Base-by-base conservation (phyloP, 2,329 filamentous ascomycete genomes). In the Claviceps arundinis region DNA sequence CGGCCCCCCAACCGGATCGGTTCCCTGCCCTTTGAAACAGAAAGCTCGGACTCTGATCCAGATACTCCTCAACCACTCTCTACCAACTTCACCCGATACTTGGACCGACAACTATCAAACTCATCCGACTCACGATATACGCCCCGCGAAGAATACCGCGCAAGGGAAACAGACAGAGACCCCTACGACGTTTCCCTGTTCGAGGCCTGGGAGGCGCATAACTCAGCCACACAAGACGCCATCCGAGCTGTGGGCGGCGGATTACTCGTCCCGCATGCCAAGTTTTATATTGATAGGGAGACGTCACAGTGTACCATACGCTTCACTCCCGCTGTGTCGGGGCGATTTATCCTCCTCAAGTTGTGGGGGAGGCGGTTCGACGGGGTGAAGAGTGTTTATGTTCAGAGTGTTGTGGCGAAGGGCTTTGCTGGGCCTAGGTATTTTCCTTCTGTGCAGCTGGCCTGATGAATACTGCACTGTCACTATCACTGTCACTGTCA, bases 361-460 rank as follows among this genome's bases (percentile, higher is more conserved):
- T 80, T 96, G 65, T 96, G 89, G 87, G 89, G 84, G 60, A 85
- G 86, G 2, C 79, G 80, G 54, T 77, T 81, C 26, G 80, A 83
- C 47, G 74, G 78, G 4, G 60, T 64, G 5, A 73, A 73, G 54
- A 95, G 94, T 61, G 94, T 96, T 57, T 89, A 95, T 63, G 89
- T 97, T 41, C 86, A 95, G 65, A 88, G 84, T 46, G 83, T 96
- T 24, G 78, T 89, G 53, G 86, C 84, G 1, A 84, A 86, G 61
- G 91, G 91, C 0, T 96, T 84, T 67, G 87, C 88, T 0, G 91
- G 91, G 4, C 86, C 87, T 9, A 79, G 90, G 54, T 95, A 84
- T 66, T 93, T 94, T 61, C 87, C 88, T 7, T 78, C 83, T 2
- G 69, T 83, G 30, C 75, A 84, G 45, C 63, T 84, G 58, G 72